A percentile compares a stretch with the other conserved stretches of the same genome.
Evolutionary conservation across 2,329 filamentous ascomycete species (phyloP).

Genomic region (Colletotrichum sojae): DNA sequence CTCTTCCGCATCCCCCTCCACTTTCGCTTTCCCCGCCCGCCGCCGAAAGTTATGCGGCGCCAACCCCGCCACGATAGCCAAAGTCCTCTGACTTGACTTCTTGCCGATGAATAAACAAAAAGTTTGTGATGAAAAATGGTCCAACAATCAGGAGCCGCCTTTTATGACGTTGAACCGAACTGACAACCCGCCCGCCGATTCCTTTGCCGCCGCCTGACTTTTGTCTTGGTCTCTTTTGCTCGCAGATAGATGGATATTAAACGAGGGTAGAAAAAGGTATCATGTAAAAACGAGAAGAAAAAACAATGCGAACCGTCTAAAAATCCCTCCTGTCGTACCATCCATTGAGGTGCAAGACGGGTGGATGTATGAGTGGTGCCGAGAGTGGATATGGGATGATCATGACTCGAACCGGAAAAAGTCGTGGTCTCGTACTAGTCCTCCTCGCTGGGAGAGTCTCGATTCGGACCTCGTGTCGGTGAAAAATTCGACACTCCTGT

Average conservation of each 20-base stretch:
- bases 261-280: slow-evolving; percentile 41
- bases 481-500: not conserved
- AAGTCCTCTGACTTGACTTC: not conserved
- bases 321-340: slow-evolving; percentile 18
- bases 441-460: slow-evolving; percentile 20
- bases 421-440: slow-evolving; percentile 38
- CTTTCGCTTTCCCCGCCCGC: slow-evolving; percentile 1
- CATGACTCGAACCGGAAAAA: slow-evolving; percentile 40
- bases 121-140: slow-evolving; percentile 15
- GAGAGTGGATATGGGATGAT: slow-evolving; percentile 34
- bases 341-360: slow-evolving; percentile 2
- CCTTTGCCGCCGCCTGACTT: slow-evolving; percentile 34
- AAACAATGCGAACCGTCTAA: slow-evolving; percentile 31
- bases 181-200: slow-evolving; percentile 33
- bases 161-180: slow-evolving; percentile 33
- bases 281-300: slow-evolving; percentile 13
- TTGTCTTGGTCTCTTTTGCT: slow-evolving; percentile 39
- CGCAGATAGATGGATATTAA: slow-evolving; percentile 41
- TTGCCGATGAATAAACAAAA: slow-evolving; percentile 14
- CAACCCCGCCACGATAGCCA: not conserved
- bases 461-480: not conserved
- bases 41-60: not conserved
- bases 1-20: not conserved
- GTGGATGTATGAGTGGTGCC: slow-evolving; percentile 18
- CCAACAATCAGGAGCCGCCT: slow-evolving; percentile 36